Base-by-base conservation (phyloP, 305 asterid genomes). In the Lippia alba region DNA sequence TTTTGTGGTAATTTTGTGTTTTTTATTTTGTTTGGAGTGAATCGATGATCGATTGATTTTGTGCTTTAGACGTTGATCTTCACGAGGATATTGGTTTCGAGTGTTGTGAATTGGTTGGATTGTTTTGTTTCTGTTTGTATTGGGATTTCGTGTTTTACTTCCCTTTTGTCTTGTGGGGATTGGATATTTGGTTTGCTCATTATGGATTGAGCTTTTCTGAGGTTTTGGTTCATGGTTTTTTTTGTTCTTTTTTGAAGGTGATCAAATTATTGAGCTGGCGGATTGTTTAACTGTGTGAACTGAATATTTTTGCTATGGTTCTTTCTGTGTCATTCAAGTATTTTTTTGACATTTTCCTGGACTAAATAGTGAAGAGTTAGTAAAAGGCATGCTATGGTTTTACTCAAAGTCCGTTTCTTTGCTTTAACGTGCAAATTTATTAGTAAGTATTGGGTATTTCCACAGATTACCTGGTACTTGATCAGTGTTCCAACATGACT, bases 51-150 rank as follows among this genome's bases (percentile, higher is more conserved):
- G 60, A 40, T 45, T 10, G 24, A 33, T 66, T 55, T 36, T 49
- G 4, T 49, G 69, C 50, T 55, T 30, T 46, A n/a, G 71, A 53
- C 61, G 20, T 62, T 66, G 58, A 60, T 78, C 69, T 55, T 62
- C 19, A 34, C 5, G 48, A 11, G 49, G 44, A 8, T 40, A 0
- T 19, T 30, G 17, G 18, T 41, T 32, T 45, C 4, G 59, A 40
- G 36, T 41, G 55, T 24, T 17, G 34, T 15, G 59, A 41, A 44
- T 32, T 66, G 36, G 65, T 8, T 69, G 19, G 60, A 8, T 39
- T 67, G 40, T 34, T 61, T 4, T 17, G n/a, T 49, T 8, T 30
- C 45, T 24, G n/a, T 30, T 20, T 67, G 7, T 11, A 4, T 32
- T n/a, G 12, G 5, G 56, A 58, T 69, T 3, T 63, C 39, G 15